Base-by-base conservation (phyloP, 2,329 filamentous ascomycete species). In the Aspergillus flavus region DNA sequence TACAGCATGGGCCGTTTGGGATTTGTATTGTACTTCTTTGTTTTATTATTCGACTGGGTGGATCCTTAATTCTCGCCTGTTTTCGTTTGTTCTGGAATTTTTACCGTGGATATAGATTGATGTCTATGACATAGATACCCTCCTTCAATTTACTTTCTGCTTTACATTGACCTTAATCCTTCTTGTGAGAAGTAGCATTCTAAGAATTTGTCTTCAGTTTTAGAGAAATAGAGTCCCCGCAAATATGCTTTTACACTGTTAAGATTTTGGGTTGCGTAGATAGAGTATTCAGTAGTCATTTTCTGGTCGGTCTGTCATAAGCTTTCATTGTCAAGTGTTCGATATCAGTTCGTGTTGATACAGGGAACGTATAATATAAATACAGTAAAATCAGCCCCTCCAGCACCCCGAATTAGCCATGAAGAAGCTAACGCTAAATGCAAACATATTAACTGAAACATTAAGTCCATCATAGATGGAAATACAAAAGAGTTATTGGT, bases 51-150 rank as follows among this genome's bases (percentile, higher is more conserved):
- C 61, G 57, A 21, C 46, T 59, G 48, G 36, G 48, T 30, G 30
- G 48, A 41, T 41, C n/a, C n/a, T 21, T 61, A 53, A 28, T 28
- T 26, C 36, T 57, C 28, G 53, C 32, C 28, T 48, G 46, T 45
- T 26, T 43, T 36, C 16, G 45, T 41, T 50, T 19, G 36, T 30
- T 41, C n/a, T 55, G 30, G 32, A 21, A 26, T 16, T 60, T 60
- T 63, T 59, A 57, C 34, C 30, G n/a, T 48, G 63, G 52, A 65
- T 65, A 61, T 69, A 62, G 58, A 69, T 68, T 63, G 62, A 62
- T 48, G 57, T 61, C 65, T 64, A 63, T 56, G 63, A 64, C 62
- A 61, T 65, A 62, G 64, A 68, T 69, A 69, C 67, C 67, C 67
- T 68, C 60, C 56, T 58, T 67, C 46, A 56, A 62, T 59, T 50